A percentile compares a stretch with the other conserved stretches of the same genome.
phyloP scores from a whole-genome alignment of 1,284 basidiomycete genomes.

The Moesziomyces sp. region DNA sequence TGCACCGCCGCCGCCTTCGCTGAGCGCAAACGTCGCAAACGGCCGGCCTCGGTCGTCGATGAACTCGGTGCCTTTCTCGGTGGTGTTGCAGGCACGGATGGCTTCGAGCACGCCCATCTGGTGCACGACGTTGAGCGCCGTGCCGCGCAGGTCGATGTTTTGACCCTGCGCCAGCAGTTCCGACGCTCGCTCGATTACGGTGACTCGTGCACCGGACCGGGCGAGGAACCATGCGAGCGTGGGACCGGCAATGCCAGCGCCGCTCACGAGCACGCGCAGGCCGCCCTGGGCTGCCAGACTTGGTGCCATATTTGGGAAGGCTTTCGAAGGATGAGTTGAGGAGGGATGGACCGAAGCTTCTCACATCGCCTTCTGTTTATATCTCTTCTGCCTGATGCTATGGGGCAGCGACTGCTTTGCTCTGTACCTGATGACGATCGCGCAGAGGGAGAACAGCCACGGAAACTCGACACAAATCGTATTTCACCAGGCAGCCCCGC shows the following conservation, averaged over 20 bases:
- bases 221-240: slow-evolving; percentile 63
- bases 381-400: too few species aligned
- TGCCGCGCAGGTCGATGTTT: slow-evolving; percentile 64
- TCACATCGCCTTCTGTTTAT: too few species aligned
- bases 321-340: too few species aligned
- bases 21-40: slow-evolving; percentile 52
- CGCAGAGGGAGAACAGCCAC: too few species aligned
- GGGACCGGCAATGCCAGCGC: slow-evolving; percentile 68
- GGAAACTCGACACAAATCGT: too few species aligned
- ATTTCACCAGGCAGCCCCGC: too few species aligned
- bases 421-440: too few species aligned
- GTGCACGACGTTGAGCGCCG: slow-evolving; percentile 58
- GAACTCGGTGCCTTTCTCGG: slow-evolving; percentile 63
- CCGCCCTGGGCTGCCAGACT: too few species aligned
- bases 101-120: slow-evolving; percentile 63
- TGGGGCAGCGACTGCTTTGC: too few species aligned
- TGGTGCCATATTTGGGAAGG: too few species aligned
- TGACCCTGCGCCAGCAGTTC: slow-evolving; percentile 63
- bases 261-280: slow-evolving; percentile 65
- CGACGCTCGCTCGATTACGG: slow-evolving; percentile 66
- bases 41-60: slow-evolving; percentile 45
- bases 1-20: slow-evolving; percentile 9
- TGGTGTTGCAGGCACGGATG: slow-evolving; percentile 55
- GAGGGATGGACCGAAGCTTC: too few species aligned
- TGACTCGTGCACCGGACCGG: slow-evolving; percentile 56